Percentiles rank a stretch among this genome's conserved stretches.
Conservation (phyloP, 306 rosid species). For the Cicer arietinum region DNA sequence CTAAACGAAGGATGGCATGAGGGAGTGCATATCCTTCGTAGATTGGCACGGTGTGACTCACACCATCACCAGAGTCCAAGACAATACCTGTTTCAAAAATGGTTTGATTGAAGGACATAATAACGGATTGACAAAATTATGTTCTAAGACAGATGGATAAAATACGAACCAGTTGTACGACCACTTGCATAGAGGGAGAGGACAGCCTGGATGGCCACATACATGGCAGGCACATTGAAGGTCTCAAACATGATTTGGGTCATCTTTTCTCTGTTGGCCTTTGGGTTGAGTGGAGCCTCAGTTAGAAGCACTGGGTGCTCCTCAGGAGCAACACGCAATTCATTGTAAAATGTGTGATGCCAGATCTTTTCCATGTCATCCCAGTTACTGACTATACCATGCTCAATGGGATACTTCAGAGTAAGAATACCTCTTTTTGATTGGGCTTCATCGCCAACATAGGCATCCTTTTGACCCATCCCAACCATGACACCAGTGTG, state of each 20-base stretch:
- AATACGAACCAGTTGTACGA: conserved; percentile 86
- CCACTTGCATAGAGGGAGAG: conserved; percentile 98
- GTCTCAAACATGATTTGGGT: conserved; percentile 99
- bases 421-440: conserved; percentile 98
- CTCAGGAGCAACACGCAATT: conserved; percentile 97
- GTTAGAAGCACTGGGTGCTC: conserved; percentile 98
- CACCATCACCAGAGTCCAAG: conserved; percentile 97
- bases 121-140: background rate
- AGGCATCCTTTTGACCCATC: conserved; percentile 99
- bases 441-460: conserved; percentile 97
- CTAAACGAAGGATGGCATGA: conserved; percentile 94
- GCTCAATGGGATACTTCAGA: conserved; percentile 95
- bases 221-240: conserved; percentile 98
- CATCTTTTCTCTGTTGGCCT: conserved; percentile 99
- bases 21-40: conserved; percentile 98
- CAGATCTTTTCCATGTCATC: conserved; percentile 99
- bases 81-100: conserved; percentile 70
- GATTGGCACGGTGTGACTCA: conserved; percentile 96
- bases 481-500: conserved; percentile 99
- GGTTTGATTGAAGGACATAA: conserved; percentile 20
- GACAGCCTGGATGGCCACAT: conserved; percentile 96
- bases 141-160: background rate
- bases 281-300: conserved; percentile 97
- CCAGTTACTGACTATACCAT: conserved; percentile 98
- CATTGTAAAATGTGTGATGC: conserved; percentile 99